Evolutionary conservation across 139 green algal genomes (phyloP).

Genomic region (Chlorella vulgaris): DNA sequence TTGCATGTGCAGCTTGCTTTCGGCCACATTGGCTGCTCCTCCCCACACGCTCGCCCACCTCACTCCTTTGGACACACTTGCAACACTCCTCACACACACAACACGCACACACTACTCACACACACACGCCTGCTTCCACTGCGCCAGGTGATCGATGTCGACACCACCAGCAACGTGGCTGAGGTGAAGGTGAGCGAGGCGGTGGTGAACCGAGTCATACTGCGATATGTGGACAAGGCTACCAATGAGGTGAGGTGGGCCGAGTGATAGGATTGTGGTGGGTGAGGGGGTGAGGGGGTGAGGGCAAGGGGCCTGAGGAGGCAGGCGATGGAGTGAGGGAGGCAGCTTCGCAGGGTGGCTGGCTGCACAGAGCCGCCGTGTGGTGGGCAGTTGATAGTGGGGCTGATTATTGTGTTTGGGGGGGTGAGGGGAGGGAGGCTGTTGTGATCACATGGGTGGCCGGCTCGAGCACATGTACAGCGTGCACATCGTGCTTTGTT

Average conservation of each 20-base stretch:
- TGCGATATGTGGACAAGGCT: conserved; percentile 81
- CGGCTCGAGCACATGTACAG: too few species aligned
- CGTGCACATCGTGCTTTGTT: too few species aligned
- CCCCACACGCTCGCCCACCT: not conserved
- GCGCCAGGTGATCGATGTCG: conserved; percentile 67
- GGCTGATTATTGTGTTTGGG: too few species aligned
- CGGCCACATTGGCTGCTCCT: too few species aligned
- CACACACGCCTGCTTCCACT: not conserved
- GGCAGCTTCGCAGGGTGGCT: too few species aligned
- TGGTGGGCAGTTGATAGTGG: too few species aligned
- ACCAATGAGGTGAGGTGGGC: conserved; percentile 58
- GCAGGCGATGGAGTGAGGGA: not conserved
- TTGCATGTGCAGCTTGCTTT: too few species aligned
- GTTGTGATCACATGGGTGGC: too few species aligned
- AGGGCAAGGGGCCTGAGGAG: not conserved
- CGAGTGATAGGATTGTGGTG: not conserved
- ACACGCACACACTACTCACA: not conserved
- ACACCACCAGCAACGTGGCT: conserved; percentile 48
- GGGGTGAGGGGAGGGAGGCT: too few species aligned
- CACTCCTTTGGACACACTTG: too few species aligned
- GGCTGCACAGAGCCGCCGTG: too few species aligned
- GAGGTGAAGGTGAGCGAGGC: conserved; percentile 74
- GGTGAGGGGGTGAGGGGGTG: not conserved
- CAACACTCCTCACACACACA: not conserved
- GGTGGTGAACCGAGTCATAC: conserved; percentile 67